Conservation (phyloP, 148 eudicot species). For the Drosera capensis region DNA sequence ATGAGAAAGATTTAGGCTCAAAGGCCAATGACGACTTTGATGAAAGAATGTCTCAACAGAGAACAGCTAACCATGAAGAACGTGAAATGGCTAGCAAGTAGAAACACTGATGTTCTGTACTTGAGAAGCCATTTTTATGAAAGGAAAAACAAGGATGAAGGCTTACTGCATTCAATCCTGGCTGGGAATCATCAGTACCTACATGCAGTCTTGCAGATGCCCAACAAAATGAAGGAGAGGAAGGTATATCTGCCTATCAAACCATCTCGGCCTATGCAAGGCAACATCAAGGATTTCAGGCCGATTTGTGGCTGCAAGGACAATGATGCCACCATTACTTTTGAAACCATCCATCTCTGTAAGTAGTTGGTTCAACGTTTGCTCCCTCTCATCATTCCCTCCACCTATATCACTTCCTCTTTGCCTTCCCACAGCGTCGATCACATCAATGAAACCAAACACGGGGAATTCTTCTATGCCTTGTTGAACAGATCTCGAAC, state of each 20-base stretch:
- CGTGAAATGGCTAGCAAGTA: too few relatives aligned
- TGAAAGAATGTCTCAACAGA: too few relatives aligned
- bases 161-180: too few relatives aligned
- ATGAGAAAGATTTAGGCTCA: too few relatives aligned
- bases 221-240: neutral
- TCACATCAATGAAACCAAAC: conserved; percentile 80
- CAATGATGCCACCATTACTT: conserved; percentile 64
- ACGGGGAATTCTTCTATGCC: conserved; percentile 60
- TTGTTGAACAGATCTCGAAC: conserved; percentile 76
- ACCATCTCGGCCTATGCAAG: conserved; percentile 61
- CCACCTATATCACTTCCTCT: conserved; percentile 91
- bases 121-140: too few relatives aligned
- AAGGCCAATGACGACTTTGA: too few relatives aligned
- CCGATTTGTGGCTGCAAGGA: conserved; percentile 74
- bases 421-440: conserved; percentile 81
- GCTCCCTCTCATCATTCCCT: conserved; percentile 80
- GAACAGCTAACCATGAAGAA: too few relatives aligned
- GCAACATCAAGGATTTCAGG: conserved; percentile 84
- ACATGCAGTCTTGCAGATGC: neutral
- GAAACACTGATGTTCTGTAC: too few relatives aligned
- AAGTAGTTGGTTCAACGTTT: conserved; percentile 66
- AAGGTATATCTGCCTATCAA: conserved; percentile 44
- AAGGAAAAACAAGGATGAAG: too few relatives aligned
- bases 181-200: too few relatives aligned
- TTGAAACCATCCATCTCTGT: conserved; percentile 85